Evolutionary conservation across 805 yeast species (phyloP).

Genomic region (Lipomyces chichibuensis): DNA sequence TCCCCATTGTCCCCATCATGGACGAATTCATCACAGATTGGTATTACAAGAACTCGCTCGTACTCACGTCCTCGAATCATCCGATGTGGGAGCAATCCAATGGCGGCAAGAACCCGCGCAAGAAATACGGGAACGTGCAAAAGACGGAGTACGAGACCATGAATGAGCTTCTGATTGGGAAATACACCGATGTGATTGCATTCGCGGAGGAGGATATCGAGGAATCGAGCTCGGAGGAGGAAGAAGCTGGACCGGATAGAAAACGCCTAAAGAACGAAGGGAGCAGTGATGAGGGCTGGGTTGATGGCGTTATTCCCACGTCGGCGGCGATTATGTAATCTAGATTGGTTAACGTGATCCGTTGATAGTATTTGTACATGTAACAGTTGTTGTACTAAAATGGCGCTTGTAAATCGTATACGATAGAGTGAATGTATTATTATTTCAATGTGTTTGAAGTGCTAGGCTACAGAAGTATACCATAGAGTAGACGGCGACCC

Average conservation of each 20-base stretch:
- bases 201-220: constrained; percentile 82
- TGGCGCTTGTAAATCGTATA: not conserved
- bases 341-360: not conserved
- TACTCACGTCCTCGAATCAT: constrained; percentile 67
- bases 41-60: constrained; percentile 83
- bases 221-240: constrained; percentile 9
- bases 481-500: too few relatives aligned
- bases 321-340: not conserved
- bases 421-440: not conserved
- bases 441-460: not conserved
- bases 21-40: constrained; percentile 91
- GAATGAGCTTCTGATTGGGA: constrained; percentile 74
- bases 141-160: constrained; percentile 72
- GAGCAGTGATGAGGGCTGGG: not conserved
- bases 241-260: constrained; percentile 17
- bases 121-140: constrained; percentile 87
- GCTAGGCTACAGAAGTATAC: too few relatives aligned
- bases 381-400: not conserved
- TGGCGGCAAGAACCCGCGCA: constrained; percentile 70
- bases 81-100: constrained; percentile 73
- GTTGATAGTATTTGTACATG: not conserved
- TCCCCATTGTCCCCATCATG: constrained; percentile 79
- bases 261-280: constrained; percentile 13
- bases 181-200: constrained; percentile 83
- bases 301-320: not conserved